These are phyloP conservation scores for Violaceomyces palustris DNA, from an alignment of 1,284 basidiomycete species.

Conservation along the genomic window DNA sequence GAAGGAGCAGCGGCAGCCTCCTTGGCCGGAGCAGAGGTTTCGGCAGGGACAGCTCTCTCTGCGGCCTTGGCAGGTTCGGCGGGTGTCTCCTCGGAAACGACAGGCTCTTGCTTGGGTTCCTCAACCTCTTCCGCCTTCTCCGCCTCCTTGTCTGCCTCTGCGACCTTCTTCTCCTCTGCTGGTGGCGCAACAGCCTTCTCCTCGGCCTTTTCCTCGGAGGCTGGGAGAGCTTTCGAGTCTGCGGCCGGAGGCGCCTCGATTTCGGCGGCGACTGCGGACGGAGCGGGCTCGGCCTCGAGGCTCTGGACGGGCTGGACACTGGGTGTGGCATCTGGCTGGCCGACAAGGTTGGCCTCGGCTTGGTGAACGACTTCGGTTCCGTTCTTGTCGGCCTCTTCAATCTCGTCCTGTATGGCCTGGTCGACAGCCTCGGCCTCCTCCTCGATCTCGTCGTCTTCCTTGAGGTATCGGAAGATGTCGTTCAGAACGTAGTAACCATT, in stretches of 20 bases:
- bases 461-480: conserved; percentile 98
- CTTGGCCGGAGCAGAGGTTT: too few relatives aligned
- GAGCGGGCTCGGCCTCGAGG: conserved; percentile 29
- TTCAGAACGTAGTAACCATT: conserved; percentile 99
- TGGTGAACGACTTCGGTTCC: conserved; percentile 24
- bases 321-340: conserved; percentile 29
- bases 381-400: conserved; percentile 21
- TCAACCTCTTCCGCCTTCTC: conserved; percentile 5
- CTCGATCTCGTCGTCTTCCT: conserved; percentile 78
- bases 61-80: conserved; percentile 15
- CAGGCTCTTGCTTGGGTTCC: too few relatives aligned
- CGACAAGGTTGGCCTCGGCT: conserved; percentile 34
- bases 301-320: conserved; percentile 26
- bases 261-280: conserved; percentile 17
- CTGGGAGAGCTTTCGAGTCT: conserved; percentile 47
- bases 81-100: conserved; percentile 31
- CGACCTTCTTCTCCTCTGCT: background rate
- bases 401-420: conserved; percentile 26
- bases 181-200: conserved; percentile 11
- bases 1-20: conserved; percentile 52
- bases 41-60: too few relatives aligned
- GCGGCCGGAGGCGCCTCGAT: conserved; percentile 33
- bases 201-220: background rate
- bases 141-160: background rate
- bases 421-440: conserved; percentile 28